These are phyloP conservation scores for Inonotus obliquus DNA, from an alignment of 1,284 basidiomycete species.

Conservation along the genomic window DNA sequence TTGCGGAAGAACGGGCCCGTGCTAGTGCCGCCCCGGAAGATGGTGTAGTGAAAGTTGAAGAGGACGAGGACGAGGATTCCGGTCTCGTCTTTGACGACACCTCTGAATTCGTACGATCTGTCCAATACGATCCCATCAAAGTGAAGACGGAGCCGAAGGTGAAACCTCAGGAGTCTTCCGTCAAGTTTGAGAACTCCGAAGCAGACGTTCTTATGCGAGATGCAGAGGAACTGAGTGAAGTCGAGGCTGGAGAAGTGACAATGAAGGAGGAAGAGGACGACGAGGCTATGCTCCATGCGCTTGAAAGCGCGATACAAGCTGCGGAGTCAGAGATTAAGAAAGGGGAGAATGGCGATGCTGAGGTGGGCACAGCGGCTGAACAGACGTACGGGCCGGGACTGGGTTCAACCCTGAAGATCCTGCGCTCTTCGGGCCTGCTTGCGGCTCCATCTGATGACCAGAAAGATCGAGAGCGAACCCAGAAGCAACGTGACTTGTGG, in stretches of 20 bases:
- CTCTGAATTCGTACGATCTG: constrained; percentile 92
- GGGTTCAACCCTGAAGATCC: constrained; percentile 82
- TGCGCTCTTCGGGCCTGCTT: constrained; percentile 90
- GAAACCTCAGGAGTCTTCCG: constrained; percentile 33
- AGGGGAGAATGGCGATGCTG: constrained; percentile 30
- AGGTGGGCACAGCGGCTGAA: constrained; percentile 63
- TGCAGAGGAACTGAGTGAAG: constrained; percentile 66
- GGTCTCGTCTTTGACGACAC: constrained; percentile 94
- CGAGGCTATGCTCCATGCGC: constrained; percentile 67
- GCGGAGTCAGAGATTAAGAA: constrained; percentile 43
- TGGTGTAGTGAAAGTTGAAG: constrained; percentile 53
- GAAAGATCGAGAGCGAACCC: constrained; percentile 74
- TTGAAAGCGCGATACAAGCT: constrained; percentile 59
- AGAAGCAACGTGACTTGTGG: constrained; percentile 88
- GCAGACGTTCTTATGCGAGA: constrained; percentile 55
- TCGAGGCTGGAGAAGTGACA: constrained; percentile 73
- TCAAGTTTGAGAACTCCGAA: constrained; percentile 37
- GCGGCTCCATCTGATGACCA: constrained; percentile 63
- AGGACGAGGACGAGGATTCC: constrained; percentile 45
- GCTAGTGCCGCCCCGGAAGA: constrained; percentile 43
- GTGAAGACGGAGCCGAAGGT: constrained; percentile 49
- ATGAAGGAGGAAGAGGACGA: constrained; percentile 77
- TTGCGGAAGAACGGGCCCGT: constrained; percentile 58
- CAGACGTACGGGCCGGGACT: constrained; percentile 78
- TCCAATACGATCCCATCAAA: constrained; percentile 58